These are phyloP conservation scores for Zalerion maritima DNA, from an alignment of 495 filamentous ascomycete species.

Conservation along the genomic window DNA sequence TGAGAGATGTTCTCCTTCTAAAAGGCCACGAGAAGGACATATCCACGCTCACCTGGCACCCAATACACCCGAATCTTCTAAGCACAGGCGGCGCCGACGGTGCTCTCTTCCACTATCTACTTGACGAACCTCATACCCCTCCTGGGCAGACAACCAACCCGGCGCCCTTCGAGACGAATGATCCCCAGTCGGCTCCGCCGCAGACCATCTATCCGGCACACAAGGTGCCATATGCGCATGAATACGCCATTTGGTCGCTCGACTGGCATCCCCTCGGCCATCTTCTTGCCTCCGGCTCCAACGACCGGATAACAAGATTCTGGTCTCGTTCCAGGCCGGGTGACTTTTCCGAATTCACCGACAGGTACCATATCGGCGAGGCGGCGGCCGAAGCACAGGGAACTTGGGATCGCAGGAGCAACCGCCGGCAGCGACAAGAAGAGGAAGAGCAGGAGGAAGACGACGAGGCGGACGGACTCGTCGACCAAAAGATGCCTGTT, in stretches of 20 bases:
- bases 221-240: conserved; percentile 70
- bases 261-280: conserved; percentile 96
- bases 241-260: conserved; percentile 88
- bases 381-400: conserved; percentile 84
- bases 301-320: conserved; percentile 91
- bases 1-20: conserved; percentile 88
- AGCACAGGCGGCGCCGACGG: conserved; percentile 84
- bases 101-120: conserved; percentile 76
- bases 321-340: conserved; percentile 85
- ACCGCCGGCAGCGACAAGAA: conserved; percentile 65
- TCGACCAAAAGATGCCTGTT: conserved; percentile 76
- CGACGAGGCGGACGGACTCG: conserved; percentile 84
- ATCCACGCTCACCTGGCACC: conserved; percentile 86
- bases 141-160: conserved; percentile 47
- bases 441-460: conserved; percentile 88
- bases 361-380: conserved; percentile 89
- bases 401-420: conserved; percentile 73
- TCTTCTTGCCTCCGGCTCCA: conserved; percentile 94
- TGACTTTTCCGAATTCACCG: conserved; percentile 67
- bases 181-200: conserved; percentile 60
- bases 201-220: conserved; percentile 85
- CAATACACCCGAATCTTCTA: conserved; percentile 74
- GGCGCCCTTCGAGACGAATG: conserved; percentile 70
- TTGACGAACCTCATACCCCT: conserved; percentile 81
- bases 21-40: conserved; percentile 92